These are phyloP conservation scores for Vitis vinifera DNA, from an alignment of 164 flowering plant genomes.

Conservation along the genomic window DNA sequence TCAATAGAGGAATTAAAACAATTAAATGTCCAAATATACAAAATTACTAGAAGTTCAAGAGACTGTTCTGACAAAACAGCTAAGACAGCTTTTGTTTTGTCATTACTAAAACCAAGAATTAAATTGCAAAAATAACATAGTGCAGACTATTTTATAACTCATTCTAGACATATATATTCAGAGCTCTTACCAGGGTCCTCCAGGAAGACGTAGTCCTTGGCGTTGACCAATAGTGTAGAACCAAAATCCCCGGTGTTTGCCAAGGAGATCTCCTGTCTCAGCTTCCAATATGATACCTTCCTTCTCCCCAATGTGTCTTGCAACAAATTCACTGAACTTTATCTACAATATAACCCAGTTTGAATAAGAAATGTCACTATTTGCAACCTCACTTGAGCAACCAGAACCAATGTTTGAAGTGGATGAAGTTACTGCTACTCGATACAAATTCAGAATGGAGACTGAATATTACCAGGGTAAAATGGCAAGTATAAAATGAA, in stretches of 20 bases:
- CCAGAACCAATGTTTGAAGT: too few species aligned
- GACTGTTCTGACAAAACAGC: too few species aligned
- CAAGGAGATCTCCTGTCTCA: constrained; percentile 88
- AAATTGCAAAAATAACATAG: too few species aligned
- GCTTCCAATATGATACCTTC: constrained; percentile 95
- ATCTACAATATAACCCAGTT: constrained; percentile 38
- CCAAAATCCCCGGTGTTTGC: constrained; percentile 93
- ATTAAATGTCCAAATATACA: neutral
- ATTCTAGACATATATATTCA: neutral
- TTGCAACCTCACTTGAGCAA: too few species aligned
- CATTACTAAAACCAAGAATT: too few species aligned
- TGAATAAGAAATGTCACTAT: neutral
- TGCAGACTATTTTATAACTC: neutral
- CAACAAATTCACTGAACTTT: constrained; percentile 95
- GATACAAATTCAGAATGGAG: too few species aligned
- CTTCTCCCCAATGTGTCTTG: constrained; percentile 87
- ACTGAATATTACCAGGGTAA: too few species aligned
- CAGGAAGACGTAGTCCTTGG: constrained; percentile 94
- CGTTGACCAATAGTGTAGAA: constrained; percentile 96
- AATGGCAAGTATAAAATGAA: too few species aligned
- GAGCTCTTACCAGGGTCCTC: constrained; percentile 90
- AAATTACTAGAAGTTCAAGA: too few species aligned
- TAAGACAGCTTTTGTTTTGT: too few species aligned
- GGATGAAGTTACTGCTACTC: too few species aligned
- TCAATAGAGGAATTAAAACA: neutral